Percentiles rank a stretch among this genome's conserved stretches.
These are phyloP conservation scores for Microstroma glucosiphilum DNA, from an alignment of 1,284 basidiomycete species.

Conservation along the genomic window DNA sequence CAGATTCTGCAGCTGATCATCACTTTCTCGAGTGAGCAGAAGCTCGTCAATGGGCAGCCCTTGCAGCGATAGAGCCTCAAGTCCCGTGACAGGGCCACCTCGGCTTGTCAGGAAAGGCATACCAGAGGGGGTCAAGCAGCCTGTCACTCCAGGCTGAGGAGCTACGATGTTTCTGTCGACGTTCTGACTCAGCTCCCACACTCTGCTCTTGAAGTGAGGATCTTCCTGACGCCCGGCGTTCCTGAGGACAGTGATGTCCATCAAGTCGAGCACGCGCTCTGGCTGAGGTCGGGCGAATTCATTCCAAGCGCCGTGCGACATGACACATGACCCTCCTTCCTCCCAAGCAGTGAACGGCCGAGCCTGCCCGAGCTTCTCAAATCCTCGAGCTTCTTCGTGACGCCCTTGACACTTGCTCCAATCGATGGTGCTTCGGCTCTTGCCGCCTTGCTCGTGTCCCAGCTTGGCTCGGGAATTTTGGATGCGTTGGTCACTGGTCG, in stretches of 20 bases:
- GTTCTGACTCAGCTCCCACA: slow-evolving; percentile 94
- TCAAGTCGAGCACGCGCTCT: slow-evolving; percentile 85
- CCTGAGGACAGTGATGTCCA: slow-evolving; percentile 82
- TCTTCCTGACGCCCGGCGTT: slow-evolving; percentile 64
- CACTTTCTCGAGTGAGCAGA: slow-evolving; percentile 80
- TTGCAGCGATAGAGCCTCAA: slow-evolving; percentile 87
- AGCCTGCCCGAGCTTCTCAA: slow-evolving; percentile 73
- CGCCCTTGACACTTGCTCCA: slow-evolving; percentile 89
- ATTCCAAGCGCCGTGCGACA: slow-evolving; percentile 85
- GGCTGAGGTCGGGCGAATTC: slow-evolving; percentile 88
- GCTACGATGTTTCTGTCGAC: slow-evolving; percentile 75
- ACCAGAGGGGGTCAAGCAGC: slow-evolving; percentile 89
- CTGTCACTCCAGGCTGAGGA: slow-evolving; percentile 72
- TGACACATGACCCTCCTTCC: slow-evolving; percentile 80
- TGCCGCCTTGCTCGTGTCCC: slow-evolving; percentile 6
- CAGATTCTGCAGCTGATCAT: slow-evolving; percentile 87
- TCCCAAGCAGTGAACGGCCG: slow-evolving; percentile 88
- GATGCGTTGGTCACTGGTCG: slow-evolving; percentile 82
- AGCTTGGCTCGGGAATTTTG: slow-evolving; percentile 52
- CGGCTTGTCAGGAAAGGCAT: slow-evolving; percentile 92
- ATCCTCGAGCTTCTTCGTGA: slow-evolving; percentile 77
- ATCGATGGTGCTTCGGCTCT: slow-evolving; percentile 56
- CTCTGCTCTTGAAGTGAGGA: slow-evolving; percentile 38
- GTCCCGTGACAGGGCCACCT: slow-evolving; percentile 88
- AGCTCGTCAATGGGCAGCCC: slow-evolving; percentile 86